Evolutionary conservation across 495 filamentous ascomycete species (phyloP), one percentile per base, ranked within the genome.

Genomic region (Trichocladium antarcticum): DNA sequence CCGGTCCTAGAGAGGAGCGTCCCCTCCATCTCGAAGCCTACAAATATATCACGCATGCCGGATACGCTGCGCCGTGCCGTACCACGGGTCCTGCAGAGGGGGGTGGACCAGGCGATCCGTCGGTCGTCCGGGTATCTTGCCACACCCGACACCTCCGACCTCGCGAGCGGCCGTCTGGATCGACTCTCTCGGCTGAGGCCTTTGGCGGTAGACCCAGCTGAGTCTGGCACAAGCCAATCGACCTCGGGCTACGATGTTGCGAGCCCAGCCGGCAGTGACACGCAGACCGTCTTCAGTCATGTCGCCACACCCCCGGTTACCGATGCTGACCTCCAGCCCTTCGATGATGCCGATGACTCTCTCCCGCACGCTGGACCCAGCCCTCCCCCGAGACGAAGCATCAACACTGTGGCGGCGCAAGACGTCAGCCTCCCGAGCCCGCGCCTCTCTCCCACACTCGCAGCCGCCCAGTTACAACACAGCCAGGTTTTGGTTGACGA

Each of bases 391-490:
- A 59, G 75, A 20, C 69, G 74, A 28, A 64, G 49, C 28, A 68
- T 83, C 45, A 84, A 81, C 58, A 80, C 81, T 1, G 65, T 74
- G 22, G 78, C 80, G 24, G 78, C 79, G 21, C 85, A 92, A 61
- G 89, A 95, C 66, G 85, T 85, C 53, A 96, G 87, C 62, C 72
- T 99, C 42, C 93, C 93, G 28, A 97, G 92, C 59, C 92, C 92
- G 32, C 89, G 92, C 53, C 70, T 97, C 39, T 97, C 93, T 16
- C 92, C 92, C 1, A 90, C 94, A 31, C 82, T 85, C 19, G 82
- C 89, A 20, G 85, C 87, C 27, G 80, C 87, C 51, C 83, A 83
- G 57, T 67, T 80, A 6, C 66, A 64, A 21, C 55, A 54, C 1
- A 55, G 54, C 15, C 58, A 61, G 16, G 61, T n/a, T n/a, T n/a